A percentile compares a stretch with the other conserved stretches of the same genome.
Conservation (phyloP, 306 rosid genomes). For the Dalbergia cochinchinensis region DNA sequence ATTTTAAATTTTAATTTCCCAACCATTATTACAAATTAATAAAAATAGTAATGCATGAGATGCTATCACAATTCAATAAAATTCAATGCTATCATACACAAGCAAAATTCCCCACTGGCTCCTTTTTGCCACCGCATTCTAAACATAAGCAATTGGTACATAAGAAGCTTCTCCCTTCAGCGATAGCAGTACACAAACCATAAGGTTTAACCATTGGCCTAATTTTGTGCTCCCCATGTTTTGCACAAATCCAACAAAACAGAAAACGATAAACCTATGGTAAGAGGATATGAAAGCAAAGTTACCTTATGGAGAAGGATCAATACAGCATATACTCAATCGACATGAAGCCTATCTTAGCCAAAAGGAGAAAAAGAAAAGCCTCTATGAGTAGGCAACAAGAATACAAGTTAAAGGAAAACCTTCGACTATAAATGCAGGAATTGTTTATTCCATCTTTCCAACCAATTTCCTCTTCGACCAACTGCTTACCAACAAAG, state of each 20-base stretch:
- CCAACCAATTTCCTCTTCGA: neutral
- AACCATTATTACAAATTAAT: slow-evolving; percentile 11
- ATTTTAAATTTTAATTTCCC: slow-evolving; percentile 25
- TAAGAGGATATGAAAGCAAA: slow-evolving; percentile 8
- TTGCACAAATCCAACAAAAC: slow-evolving; percentile 58
- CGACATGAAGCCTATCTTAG: neutral
- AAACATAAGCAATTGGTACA: slow-evolving; percentile 73
- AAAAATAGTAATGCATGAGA: slow-evolving; percentile 7
- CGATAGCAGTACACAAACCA: slow-evolving; percentile 52
- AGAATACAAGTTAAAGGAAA: neutral
- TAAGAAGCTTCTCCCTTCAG: slow-evolving; percentile 60
- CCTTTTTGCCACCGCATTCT: slow-evolving; percentile 77
- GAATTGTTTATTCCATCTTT: neutral
- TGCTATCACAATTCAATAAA: slow-evolving; percentile 15
- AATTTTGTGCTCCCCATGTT: slow-evolving; percentile 61
- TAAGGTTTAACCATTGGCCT: slow-evolving; percentile 59
- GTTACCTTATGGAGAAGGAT: slow-evolving; percentile 1
- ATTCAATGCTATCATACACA: slow-evolving; percentile 3
- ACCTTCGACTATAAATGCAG: neutral
- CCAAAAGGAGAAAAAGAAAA: neutral
- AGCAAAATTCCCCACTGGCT: slow-evolving; percentile 77
- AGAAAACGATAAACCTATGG: neutral
- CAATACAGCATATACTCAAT: neutral
- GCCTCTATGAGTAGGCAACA: neutral
- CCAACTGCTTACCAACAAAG: neutral